These are phyloP conservation scores for Angomonas ambiguus DNA, from an alignment of 208 protist species.

Conservation along the genomic window DNA sequence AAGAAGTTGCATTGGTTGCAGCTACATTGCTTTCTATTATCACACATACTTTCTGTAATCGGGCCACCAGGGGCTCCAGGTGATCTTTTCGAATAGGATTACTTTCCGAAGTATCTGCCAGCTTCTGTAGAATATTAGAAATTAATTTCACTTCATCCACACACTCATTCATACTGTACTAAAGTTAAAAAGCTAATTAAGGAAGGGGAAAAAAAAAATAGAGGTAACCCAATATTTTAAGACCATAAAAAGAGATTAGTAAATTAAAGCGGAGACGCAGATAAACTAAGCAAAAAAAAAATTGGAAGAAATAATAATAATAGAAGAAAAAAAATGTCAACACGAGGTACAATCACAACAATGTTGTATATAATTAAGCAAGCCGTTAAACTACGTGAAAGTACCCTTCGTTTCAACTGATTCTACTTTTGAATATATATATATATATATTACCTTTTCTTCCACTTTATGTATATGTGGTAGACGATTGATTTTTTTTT, in stretches of 20 bases:
- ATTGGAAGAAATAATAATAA: neutral
- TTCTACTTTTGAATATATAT: too few species aligned
- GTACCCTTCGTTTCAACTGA: too few species aligned
- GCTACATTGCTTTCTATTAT: neutral
- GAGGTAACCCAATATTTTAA: neutral
- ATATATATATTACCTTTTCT: neutral
- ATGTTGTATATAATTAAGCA: too few species aligned
- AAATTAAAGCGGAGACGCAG: slow-evolving; percentile 13
- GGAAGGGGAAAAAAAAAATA: slow-evolving; percentile 15
- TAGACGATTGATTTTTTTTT: too few species aligned
- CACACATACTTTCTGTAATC: slow-evolving; percentile 29
- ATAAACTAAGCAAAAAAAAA: slow-evolving; percentile 4
- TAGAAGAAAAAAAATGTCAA: neutral
- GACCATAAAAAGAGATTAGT: slow-evolving; percentile 1
- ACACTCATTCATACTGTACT: slow-evolving; percentile 16
- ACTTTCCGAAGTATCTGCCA: slow-evolving; percentile 21
- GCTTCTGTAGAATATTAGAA: slow-evolving; percentile 50
- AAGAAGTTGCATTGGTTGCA: neutral
- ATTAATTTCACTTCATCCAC: slow-evolving; percentile 49
- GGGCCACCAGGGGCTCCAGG: slow-evolving; percentile 28
- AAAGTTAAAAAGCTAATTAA: neutral
- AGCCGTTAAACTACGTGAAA: too few species aligned
- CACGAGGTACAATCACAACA: too few species aligned
- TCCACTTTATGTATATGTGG: neutral
- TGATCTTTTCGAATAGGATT: slow-evolving; percentile 34